phyloP scores from a whole-genome alignment of 179 eudicot genomes.

The Spinacia oleracea region DNA sequence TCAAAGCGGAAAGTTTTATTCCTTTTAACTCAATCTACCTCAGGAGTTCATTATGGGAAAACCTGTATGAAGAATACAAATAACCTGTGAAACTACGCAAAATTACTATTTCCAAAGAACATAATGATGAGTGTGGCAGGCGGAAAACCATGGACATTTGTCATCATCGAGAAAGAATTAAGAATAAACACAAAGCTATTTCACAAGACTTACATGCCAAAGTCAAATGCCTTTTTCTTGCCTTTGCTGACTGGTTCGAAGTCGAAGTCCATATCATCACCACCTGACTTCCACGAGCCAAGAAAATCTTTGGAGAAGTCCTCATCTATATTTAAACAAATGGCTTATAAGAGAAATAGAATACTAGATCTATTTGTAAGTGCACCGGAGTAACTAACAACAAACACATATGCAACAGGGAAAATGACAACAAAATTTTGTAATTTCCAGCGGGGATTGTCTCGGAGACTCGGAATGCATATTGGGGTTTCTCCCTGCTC shows the following conservation, averaged over 20 bases:
- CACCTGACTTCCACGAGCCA: slow-evolving; percentile 75
- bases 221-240: slow-evolving; percentile 67
- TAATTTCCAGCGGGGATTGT: background rate
- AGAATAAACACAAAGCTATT: slow-evolving; percentile 8
- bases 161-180: slow-evolving; percentile 8
- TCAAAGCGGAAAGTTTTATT: background rate
- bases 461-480: background rate
- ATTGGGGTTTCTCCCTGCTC: background rate
- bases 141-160: background rate
- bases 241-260: slow-evolving; percentile 62
- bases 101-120: background rate
- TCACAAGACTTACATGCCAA: slow-evolving; percentile 67
- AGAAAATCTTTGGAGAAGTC: slow-evolving; percentile 78
- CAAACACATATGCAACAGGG: background rate
- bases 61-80: slow-evolving; percentile 7
- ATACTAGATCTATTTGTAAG: slow-evolving; percentile 1
- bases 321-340: slow-evolving; percentile 46
- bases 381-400: background rate
- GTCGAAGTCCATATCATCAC: slow-evolving; percentile 73
- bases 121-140: background rate
- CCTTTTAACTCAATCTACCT: background rate
- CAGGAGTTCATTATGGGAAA: background rate
- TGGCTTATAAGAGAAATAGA: background rate
- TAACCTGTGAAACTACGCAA: background rate
- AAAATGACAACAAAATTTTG: background rate